Evolutionary conservation across 768 basidiomycete species (phyloP).

Genomic region (Phlebiopsis gigantea): DNA sequence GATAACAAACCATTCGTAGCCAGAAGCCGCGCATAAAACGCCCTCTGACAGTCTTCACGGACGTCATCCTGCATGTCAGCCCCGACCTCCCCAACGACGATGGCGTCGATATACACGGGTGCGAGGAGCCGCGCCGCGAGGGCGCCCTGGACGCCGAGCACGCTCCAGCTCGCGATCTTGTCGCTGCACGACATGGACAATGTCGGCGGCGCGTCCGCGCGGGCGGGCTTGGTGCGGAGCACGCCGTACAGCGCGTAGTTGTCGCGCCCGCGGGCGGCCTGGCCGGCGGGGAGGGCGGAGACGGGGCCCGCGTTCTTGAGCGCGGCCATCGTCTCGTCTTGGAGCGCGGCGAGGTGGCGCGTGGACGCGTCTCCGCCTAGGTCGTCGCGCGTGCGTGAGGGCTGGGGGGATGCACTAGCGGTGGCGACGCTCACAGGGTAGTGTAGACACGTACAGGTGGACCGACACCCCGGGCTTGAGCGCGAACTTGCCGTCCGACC

Average conservation of each 20-base stretch:
- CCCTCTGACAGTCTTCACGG: conserved; percentile 60
- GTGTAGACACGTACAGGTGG: conserved; percentile 72
- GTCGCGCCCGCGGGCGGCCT: conserved; percentile 69
- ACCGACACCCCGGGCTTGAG: conserved; percentile 45
- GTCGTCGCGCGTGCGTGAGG: too few relatives aligned
- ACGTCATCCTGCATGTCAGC: conserved; percentile 34
- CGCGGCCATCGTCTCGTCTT: conserved; percentile 67
- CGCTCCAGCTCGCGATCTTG: conserved; percentile 86
- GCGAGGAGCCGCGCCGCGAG: conserved; percentile 49
- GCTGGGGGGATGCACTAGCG: background rate
- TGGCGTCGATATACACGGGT: conserved; percentile 58
- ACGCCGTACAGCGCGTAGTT: conserved; percentile 72
- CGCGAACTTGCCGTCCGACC: conserved; percentile 34
- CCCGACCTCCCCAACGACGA: conserved; percentile 74
- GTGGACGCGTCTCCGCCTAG: conserved; percentile 89
- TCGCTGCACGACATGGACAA: conserved; percentile 91
- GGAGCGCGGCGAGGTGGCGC: conserved; percentile 66
- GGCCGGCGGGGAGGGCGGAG: conserved; percentile 26
- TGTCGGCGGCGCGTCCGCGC: conserved; percentile 83
- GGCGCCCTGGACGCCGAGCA: conserved; percentile 83
- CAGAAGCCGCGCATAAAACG: conserved; percentile 55
- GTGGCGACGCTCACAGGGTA: conserved; percentile 48
- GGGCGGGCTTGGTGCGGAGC: conserved; percentile 90
- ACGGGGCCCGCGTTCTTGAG: conserved; percentile 52
- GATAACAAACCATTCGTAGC: conserved; percentile 36